Percentiles rank a stretch among this genome's conserved stretches.
Evolutionary conservation across 257 asterid species (phyloP).

Genomic region (Solanum tarapatanum): DNA sequence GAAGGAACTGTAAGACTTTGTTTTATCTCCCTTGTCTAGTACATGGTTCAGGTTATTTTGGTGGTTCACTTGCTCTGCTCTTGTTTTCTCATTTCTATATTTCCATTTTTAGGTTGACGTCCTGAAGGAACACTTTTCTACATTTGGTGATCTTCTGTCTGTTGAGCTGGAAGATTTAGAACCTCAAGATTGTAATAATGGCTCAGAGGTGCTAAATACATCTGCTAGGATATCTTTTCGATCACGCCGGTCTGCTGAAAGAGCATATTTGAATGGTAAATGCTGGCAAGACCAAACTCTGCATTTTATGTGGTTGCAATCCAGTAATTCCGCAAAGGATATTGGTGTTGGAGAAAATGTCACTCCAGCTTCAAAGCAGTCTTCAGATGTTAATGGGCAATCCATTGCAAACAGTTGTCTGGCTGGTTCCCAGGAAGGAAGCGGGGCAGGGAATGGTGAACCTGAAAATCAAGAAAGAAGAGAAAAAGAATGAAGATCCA

Average conservation of each 20-base stretch:
- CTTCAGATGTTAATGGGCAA: conserved; percentile 9
- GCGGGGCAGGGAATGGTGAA: conserved; percentile 22
- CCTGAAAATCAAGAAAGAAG: conserved; percentile 18
- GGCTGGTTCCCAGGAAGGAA: not conserved
- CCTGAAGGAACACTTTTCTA: conserved; percentile 72
- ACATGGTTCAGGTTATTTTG: not conserved
- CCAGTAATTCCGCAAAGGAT: conserved; percentile 16
- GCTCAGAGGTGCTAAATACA: conserved; percentile 17
- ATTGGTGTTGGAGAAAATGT: conserved; percentile 12
- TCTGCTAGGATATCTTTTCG: conserved; percentile 64
- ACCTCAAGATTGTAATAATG: conserved; percentile 24
- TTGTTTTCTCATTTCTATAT: not conserved
- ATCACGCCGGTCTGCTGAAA: conserved; percentile 74
- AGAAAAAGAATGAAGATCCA: conserved; percentile 25
- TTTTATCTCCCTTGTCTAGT: not conserved
- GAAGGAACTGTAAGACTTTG: not conserved
- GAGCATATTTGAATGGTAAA: conserved; percentile 74
- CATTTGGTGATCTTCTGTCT: conserved; percentile 60
- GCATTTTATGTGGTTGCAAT: conserved; percentile 50
- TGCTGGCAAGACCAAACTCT: conserved; percentile 71
- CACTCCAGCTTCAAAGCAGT: conserved; percentile 1
- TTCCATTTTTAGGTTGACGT: conserved; percentile 41
- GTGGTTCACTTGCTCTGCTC: not conserved
- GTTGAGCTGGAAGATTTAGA: conserved; percentile 59
- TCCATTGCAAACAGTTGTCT: conserved; percentile 7